Evolutionary conservation across 768 basidiomycete species (phyloP).

Genomic region (Pholiota conissans): DNA sequence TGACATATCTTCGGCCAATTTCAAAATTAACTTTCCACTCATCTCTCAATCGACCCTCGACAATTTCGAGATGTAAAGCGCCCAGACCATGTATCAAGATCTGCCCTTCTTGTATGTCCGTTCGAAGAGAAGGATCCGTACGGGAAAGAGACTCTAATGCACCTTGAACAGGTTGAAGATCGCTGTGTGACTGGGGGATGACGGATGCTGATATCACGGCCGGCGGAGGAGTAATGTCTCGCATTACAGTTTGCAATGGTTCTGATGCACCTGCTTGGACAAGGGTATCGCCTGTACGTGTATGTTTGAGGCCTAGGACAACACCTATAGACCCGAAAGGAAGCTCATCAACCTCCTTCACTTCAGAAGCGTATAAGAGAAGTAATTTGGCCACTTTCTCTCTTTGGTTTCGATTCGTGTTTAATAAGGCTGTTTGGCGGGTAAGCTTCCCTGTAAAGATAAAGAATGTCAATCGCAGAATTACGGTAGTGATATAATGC

Average conservation of each 20-base stretch:
- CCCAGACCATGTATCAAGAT: conserved; percentile 83
- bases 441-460: conserved; percentile 60
- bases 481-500: neutral
- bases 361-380: conserved; percentile 75
- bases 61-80: conserved; percentile 85
- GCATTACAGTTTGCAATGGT: conserved; percentile 42
- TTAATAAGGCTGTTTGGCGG: conserved; percentile 59
- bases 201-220: conserved; percentile 85
- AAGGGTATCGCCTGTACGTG: conserved; percentile 86
- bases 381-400: conserved; percentile 77
- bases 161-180: conserved; percentile 74
- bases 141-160: conserved; percentile 71
- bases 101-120: conserved; percentile 81
- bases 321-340: conserved; percentile 86
- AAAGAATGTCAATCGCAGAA: neutral
- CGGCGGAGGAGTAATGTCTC: conserved; percentile 74
- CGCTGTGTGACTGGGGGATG: conserved; percentile 77
- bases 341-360: conserved; percentile 75
- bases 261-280: conserved; percentile 49
- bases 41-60: conserved; percentile 75
- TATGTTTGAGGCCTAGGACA: conserved; percentile 77
- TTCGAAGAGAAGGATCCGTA: conserved; percentile 88
- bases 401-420: conserved; percentile 64
- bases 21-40: conserved; percentile 82
- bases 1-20: conserved; percentile 74